phyloP scores from a whole-genome alignment of 2,329 filamentous ascomycete genomes.

The Colletotrichum sp. region DNA sequence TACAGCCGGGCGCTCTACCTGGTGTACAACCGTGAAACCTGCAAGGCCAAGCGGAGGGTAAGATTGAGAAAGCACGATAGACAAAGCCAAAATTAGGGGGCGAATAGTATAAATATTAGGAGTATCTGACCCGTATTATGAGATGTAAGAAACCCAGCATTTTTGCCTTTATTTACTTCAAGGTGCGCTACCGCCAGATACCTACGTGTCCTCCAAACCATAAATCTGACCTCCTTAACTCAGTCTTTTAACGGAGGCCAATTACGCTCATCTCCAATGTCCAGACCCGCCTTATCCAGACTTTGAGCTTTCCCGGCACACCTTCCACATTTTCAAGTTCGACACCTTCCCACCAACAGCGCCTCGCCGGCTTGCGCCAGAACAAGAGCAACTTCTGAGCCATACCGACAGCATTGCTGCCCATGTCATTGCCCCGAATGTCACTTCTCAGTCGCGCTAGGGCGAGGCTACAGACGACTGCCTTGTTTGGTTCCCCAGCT shows the following conservation, averaged over 20 bases:
- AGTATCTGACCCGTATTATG: not conserved
- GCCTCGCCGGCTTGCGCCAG: slow-evolving; percentile 94
- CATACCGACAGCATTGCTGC: slow-evolving; percentile 89
- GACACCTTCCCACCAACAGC: slow-evolving; percentile 99
- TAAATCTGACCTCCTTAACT: too few species aligned
- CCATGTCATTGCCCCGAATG: slow-evolving; percentile 78
- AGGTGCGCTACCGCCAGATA: not conserved
- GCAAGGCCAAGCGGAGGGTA: not conserved
- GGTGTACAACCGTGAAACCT: not conserved
- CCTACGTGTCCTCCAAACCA: not conserved
- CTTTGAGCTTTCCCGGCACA: slow-evolving; percentile 89
- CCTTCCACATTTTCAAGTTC: slow-evolving; percentile 90
- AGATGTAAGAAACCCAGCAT: not conserved
- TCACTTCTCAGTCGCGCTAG: slow-evolving; percentile 92
- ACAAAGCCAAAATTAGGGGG: not conserved
- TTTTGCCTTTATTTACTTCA: not conserved
- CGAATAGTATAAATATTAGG: not conserved
- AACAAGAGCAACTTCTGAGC: slow-evolving; percentile 97
- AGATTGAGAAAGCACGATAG: not conserved
- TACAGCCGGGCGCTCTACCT: too few species aligned
- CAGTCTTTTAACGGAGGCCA: slow-evolving; percentile 67
- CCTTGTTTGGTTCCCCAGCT: slow-evolving; percentile 97
- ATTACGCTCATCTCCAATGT: slow-evolving; percentile 98
- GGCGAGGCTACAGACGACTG: slow-evolving; percentile 95
- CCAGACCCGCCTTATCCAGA: slow-evolving; percentile 98